Evolutionary conservation across 2,329 filamentous ascomycete genomes (phyloP), one percentile per base, ranked within the genome.

Genomic region (Westerdykella aurantiaca): DNA sequence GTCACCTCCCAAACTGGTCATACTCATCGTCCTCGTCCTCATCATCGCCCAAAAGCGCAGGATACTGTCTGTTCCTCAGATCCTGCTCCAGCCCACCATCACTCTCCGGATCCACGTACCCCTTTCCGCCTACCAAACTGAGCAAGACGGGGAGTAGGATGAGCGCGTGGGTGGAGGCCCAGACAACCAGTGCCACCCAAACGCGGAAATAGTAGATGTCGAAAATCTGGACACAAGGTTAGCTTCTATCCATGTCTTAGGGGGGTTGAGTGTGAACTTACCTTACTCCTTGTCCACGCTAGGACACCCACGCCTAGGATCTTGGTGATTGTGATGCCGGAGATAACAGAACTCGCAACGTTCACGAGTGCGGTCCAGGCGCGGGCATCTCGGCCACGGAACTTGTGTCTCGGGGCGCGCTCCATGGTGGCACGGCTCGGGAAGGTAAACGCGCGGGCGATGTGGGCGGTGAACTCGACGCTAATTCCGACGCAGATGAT

Each of bases 201-300:
- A 98, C 86, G 35, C 93, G 80, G 77, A 98, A 98, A 70, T 98
- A 98, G 71, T 98, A 98, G 45, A 98, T 88, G 72, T 98, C 94
- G 59, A 98, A 98, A 61, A 98, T 98, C 79, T 66, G 43, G 14
- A 6, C 23, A 6, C 16, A 23, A 25, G n/a, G 9, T 31, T 41
- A 4, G 29, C 33, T 39, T 33, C 5, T 7, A 11, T 34, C 12
- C 4, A 29, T n/a, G 25, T 25, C 37, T 16, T 16, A 16, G 25
- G 9, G 11, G 7, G 7, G 11, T 29, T 29, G 25, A 29, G 25
- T 12, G 11, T 5, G 11, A 50, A 38, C 57, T 37, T 58, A 64
- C 63, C 54, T 97, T 98, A 67, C 88, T 95, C 41, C 87, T 76
- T 6, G 93, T 98, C 61, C 96, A 98, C 0, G 93, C 93, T 16